Conservation (phyloP, 2,329 filamentous ascomycete genomes). For the Clonostachys byssicola region DNA sequence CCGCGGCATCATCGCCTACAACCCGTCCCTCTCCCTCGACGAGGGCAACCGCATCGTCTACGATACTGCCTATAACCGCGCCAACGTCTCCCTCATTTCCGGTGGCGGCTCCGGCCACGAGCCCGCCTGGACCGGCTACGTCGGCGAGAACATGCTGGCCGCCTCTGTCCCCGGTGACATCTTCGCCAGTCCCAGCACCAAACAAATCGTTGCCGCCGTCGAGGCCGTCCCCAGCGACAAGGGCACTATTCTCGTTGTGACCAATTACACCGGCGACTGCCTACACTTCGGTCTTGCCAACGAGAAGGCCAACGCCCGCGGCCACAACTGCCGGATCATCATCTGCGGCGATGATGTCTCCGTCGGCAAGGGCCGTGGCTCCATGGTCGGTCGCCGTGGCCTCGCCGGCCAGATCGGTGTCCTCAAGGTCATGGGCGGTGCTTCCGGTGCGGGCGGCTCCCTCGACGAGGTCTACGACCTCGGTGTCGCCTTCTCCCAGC, state of each 20-base stretch:
- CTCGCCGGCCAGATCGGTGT: slow-evolving; percentile 58
- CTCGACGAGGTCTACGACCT: slow-evolving; percentile 47
- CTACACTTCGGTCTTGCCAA: slow-evolving; percentile 58
- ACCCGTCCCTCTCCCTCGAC: slow-evolving; percentile 44
- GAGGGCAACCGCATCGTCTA: slow-evolving; percentile 46
- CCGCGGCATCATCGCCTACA: slow-evolving; percentile 47
- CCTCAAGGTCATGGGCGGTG: slow-evolving; percentile 52
- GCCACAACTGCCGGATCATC: slow-evolving; percentile 45
- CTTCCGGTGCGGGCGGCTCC: slow-evolving; percentile 37
- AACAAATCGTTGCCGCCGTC: slow-evolving; percentile 57
- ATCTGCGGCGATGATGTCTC: slow-evolving; percentile 64
- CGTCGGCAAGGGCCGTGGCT: slow-evolving; percentile 51
- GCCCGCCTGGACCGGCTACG: slow-evolving; percentile 61
- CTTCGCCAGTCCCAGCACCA: slow-evolving; percentile 60
- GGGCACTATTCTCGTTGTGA: slow-evolving; percentile 57
- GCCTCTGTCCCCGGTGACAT: slow-evolving; percentile 59
- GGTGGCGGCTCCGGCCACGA: slow-evolving; percentile 57
- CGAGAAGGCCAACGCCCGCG: slow-evolving; percentile 50
- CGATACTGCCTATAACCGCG: slow-evolving; percentile 35
- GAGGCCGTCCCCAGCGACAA: slow-evolving; percentile 47
- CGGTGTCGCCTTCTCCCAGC: slow-evolving; percentile 41
- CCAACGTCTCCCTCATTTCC: slow-evolving; percentile 44
- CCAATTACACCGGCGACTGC: slow-evolving; percentile 63
- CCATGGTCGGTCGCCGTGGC: slow-evolving; percentile 56
- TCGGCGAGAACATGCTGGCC: slow-evolving; percentile 57